These are phyloP conservation scores for Aegilops umbellulata DNA, from an alignment of 176 grass and related monocot species.

Conservation along the genomic window DNA sequence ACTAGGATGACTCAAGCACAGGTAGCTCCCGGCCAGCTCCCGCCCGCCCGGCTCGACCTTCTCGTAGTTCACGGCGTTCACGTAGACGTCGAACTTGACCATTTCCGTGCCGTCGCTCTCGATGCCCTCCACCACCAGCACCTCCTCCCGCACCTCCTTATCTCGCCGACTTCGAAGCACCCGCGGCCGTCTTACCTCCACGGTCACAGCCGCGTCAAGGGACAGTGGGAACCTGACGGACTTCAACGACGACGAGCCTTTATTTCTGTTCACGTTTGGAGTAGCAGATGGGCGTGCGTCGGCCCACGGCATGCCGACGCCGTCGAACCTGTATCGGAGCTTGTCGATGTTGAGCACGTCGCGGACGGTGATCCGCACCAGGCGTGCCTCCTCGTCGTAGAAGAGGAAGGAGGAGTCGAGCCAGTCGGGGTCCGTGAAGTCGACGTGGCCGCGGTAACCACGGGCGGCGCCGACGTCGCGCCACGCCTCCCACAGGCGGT, in stretches of 20 bases:
- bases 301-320: constrained; percentile 11
- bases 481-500: constrained; percentile 54
- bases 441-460: neutral
- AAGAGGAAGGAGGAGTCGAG: constrained; percentile 53
- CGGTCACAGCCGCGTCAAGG: neutral
- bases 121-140: constrained; percentile 38
- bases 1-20: constrained; percentile 4
- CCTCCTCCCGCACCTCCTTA: constrained; percentile 13
- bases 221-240: constrained; percentile 12
- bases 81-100: constrained; percentile 46
- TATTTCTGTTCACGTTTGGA: neutral
- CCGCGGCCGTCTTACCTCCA: neutral
- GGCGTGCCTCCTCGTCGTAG: constrained; percentile 55
- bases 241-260: neutral
- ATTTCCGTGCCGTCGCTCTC: neutral
- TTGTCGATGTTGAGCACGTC: neutral
- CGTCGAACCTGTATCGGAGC: constrained; percentile 18
- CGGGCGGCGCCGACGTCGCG: neutral
- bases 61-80: constrained; percentile 32
- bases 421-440: constrained; percentile 48
- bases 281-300: neutral
- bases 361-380: constrained; percentile 40
- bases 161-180: neutral
- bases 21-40: constrained; percentile 54
- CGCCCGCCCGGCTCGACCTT: constrained; percentile 27